Conservation (phyloP, 2,329 filamentous ascomycete species). For the Pezicula radicicola region DNA sequence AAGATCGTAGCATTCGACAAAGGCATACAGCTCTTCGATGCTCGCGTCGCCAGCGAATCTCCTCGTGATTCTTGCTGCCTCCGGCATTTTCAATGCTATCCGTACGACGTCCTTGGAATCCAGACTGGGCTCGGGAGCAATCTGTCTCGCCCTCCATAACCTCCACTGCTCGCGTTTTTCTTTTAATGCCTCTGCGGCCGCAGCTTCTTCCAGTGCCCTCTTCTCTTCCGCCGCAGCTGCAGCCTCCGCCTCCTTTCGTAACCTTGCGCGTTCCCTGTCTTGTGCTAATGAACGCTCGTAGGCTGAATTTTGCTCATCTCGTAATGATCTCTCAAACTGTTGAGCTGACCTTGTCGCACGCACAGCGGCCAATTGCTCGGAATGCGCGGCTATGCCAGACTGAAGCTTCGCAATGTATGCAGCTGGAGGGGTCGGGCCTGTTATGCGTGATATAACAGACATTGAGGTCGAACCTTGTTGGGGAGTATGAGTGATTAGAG, state of each 20-base stretch:
- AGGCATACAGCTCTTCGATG: slow-evolving; percentile 90
- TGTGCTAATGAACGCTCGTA: slow-evolving; percentile 89
- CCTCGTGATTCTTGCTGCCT: slow-evolving; percentile 72
- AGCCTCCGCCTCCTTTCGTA: slow-evolving; percentile 72
- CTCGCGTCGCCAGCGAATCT: slow-evolving; percentile 67
- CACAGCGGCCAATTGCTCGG: slow-evolving; percentile 69
- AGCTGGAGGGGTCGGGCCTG: slow-evolving; percentile 65
- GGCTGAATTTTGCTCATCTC: slow-evolving; percentile 87
- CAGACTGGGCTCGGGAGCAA: slow-evolving; percentile 65
- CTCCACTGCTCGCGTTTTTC: slow-evolving; percentile 65
- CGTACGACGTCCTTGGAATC: slow-evolving; percentile 69
- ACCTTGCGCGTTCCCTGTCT: slow-evolving; percentile 79
- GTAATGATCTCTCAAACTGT: slow-evolving; percentile 73
- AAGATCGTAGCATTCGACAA: slow-evolving; percentile 85
- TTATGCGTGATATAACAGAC: slow-evolving; percentile 80
- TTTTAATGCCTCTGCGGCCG: slow-evolving; percentile 52
- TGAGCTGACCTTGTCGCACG: slow-evolving; percentile 77
- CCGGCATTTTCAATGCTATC: slow-evolving; percentile 63
- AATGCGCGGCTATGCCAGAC: slow-evolving; percentile 70
- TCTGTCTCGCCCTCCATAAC: slow-evolving; percentile 68
- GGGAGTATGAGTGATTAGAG: slow-evolving; percentile 82
- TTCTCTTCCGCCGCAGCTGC: slow-evolving; percentile 66
- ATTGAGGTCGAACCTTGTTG: slow-evolving; percentile 81
- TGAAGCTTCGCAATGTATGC: slow-evolving; percentile 77
- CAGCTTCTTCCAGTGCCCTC: slow-evolving; percentile 55